Conservation (phyloP, 1,284 basidiomycete genomes). For the Apiotrichum mycotoxinovorans region DNA sequence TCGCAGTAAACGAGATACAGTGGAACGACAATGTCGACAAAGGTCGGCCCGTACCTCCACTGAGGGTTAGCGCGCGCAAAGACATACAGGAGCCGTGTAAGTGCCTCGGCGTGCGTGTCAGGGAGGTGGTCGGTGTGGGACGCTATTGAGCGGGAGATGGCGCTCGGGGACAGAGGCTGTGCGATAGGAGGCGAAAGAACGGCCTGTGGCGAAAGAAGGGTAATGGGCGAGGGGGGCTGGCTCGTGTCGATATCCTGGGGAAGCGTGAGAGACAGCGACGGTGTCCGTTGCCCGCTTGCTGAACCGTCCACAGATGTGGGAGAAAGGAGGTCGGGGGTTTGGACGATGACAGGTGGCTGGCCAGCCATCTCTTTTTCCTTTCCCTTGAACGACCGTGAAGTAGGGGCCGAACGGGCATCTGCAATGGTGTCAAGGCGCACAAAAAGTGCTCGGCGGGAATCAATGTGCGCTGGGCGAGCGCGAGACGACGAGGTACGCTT, state of each 20-base stretch:
- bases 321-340: constrained; percentile 18
- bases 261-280: constrained; percentile 24
- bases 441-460: constrained; percentile 14
- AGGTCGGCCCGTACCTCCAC: constrained; percentile 38
- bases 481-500: not conserved
- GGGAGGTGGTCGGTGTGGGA: constrained; percentile 12
- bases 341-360: no score
- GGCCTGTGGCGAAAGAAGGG: constrained; percentile 33
- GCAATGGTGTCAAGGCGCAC: constrained; percentile 11
- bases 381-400: constrained; percentile 5
- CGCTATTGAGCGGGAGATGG: constrained; percentile 15
- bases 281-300: constrained; percentile 9
- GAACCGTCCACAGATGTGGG: constrained; percentile 6
- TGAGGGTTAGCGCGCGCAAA: constrained; percentile 41
- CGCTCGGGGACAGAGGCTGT: constrained; percentile 4
- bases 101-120: constrained; percentile 44
- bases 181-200: constrained; percentile 21
- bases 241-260: constrained; percentile 2
- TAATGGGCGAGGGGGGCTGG: constrained; percentile 32
- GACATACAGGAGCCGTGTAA: constrained; percentile 47
- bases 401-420: not conserved
- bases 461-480: constrained; percentile 2
- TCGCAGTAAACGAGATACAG: constrained; percentile 44
- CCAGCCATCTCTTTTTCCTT: constrained; percentile 9
- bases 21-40: constrained; percentile 44